A percentile compares a stretch with the other conserved stretches of the same genome.
Conservation (phyloP, 2,329 filamentous ascomycete species). For the Neopestalotiopsis rosae region DNA sequence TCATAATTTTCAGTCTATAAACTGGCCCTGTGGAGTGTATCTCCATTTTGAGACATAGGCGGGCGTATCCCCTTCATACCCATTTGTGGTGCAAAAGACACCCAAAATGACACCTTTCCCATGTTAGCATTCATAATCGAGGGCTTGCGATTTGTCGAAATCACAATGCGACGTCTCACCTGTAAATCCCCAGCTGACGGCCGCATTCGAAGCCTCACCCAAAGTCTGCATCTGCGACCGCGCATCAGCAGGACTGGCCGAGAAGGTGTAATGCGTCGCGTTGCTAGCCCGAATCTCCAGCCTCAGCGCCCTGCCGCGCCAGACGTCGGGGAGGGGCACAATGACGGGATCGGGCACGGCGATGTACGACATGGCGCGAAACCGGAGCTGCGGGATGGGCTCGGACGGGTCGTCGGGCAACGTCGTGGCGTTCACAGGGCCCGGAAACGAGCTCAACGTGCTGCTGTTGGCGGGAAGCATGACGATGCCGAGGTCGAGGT, state of each 20-base stretch:
- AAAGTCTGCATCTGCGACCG: slow-evolving; percentile 38
- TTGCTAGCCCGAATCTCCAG: slow-evolving; percentile 50
- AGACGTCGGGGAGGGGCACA: slow-evolving; percentile 43
- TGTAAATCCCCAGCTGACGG: slow-evolving; percentile 46
- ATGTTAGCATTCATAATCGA: slow-evolving; percentile 11
- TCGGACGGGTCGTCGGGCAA: slow-evolving; percentile 16
- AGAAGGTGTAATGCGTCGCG: slow-evolving; percentile 49
- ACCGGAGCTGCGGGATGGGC: slow-evolving; percentile 47
- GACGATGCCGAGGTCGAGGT: slow-evolving; percentile 52
- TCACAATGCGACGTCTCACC: slow-evolving; percentile 31
- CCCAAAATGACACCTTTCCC: slow-evolving; percentile 50
- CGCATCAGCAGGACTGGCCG: slow-evolving; percentile 39
- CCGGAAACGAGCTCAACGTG: slow-evolving; percentile 26
- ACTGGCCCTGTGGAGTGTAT: slow-evolving; percentile 41
- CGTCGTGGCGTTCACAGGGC: slow-evolving; percentile 19
- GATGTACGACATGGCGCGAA: slow-evolving; percentile 48
- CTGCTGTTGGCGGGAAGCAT: slow-evolving; percentile 37
- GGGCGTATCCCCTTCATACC: slow-evolving; percentile 43
- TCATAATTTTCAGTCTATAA: slow-evolving; percentile 27
- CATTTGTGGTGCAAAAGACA: slow-evolving; percentile 56
- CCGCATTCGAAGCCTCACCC: slow-evolving; percentile 38
- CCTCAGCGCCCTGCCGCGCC: slow-evolving; percentile 41
- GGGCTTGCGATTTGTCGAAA: too few relatives aligned
- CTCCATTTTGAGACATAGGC: slow-evolving; percentile 52
- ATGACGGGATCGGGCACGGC: slow-evolving; percentile 43